phyloP scores from a whole-genome alignment of 116 monocot genomes.

The Zostera marina region DNA sequence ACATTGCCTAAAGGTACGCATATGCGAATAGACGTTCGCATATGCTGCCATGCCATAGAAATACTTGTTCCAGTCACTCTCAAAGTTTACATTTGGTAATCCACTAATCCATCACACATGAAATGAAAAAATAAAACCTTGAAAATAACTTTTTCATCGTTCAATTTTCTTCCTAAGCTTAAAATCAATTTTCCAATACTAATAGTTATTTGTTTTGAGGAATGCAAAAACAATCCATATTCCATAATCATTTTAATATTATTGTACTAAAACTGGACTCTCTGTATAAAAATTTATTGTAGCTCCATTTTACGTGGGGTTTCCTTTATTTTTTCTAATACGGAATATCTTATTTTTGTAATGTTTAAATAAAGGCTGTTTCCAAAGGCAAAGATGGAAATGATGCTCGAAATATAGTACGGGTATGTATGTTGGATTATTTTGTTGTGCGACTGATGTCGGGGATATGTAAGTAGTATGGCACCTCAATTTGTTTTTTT shows the following conservation, averaged over 20 bases:
- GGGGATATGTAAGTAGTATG: neutral
- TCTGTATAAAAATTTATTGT: neutral
- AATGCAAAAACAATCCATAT: neutral
- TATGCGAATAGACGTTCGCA: no score
- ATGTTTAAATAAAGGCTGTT: conserved; percentile 32
- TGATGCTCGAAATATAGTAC: conserved; percentile 56
- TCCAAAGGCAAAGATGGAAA: conserved; percentile 79
- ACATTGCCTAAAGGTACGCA: no score
- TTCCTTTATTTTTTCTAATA: neutral
- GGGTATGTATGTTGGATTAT: conserved; percentile 22
- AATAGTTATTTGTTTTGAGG: no score
- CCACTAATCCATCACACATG: no score
- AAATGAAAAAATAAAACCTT: no score
- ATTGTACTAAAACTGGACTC: neutral
- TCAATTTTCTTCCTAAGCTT: no score
- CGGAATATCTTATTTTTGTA: neutral
- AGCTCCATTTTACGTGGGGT: no score
- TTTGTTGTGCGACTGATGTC: neutral
- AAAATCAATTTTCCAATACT: no score
- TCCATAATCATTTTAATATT: neutral
- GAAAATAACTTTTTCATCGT: no score
- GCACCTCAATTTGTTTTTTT: neutral
- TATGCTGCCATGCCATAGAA: no score
- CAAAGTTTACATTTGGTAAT: no score
- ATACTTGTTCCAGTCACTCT: no score